Percentiles rank a stretch among this genome's conserved stretches.
Evolutionary conservation across 2,329 filamentous ascomycete genomes (phyloP).

Genomic region (Neopestalotiopsis sp.): DNA sequence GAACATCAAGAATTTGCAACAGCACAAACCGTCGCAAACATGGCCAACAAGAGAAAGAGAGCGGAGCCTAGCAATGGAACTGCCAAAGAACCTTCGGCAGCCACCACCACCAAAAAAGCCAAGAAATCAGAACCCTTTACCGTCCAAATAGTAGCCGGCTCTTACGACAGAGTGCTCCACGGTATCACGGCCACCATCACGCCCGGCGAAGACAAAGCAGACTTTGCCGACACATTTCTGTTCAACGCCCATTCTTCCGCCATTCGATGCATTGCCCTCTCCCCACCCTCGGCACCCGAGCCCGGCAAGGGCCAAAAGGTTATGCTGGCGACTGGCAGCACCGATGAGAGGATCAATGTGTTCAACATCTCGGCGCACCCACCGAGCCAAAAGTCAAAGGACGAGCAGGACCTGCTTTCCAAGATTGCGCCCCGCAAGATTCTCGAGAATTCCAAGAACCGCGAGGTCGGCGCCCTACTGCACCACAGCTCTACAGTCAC

Average conservation of each 20-base stretch:
- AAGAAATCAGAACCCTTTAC: conserved; percentile 50
- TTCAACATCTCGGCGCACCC: conserved; percentile 83
- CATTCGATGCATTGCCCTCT: conserved; percentile 87
- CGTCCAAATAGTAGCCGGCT: conserved; percentile 91
- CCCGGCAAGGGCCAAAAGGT: conserved; percentile 77
- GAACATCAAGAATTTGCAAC: background rate
- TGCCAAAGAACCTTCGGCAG: conserved; percentile 23
- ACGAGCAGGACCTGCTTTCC: conserved; percentile 65
- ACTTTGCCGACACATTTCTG: conserved; percentile 91
- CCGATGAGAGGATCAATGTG: conserved; percentile 93
- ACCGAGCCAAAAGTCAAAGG: conserved; percentile 59
- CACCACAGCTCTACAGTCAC: conserved; percentile 88
- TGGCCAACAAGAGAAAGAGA: conserved; percentile 51
- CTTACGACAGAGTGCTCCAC: conserved; percentile 92
- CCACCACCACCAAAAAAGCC: conserved; percentile 27
- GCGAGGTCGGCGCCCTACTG: conserved; percentile 83
- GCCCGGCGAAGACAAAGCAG: conserved; percentile 46
- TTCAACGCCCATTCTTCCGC: conserved; percentile 93
- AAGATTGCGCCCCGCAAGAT: conserved; percentile 74
- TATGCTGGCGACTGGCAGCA: conserved; percentile 87
- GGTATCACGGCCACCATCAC: conserved; percentile 81
- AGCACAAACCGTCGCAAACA: background rate
- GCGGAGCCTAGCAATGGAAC: conserved; percentile 37
- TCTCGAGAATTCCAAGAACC: conserved; percentile 83
- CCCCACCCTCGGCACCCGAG: conserved; percentile 69